phyloP scores from a whole-genome alignment of 2,329 filamentous ascomycete genomes.

The Fusarium annulatum region DNA sequence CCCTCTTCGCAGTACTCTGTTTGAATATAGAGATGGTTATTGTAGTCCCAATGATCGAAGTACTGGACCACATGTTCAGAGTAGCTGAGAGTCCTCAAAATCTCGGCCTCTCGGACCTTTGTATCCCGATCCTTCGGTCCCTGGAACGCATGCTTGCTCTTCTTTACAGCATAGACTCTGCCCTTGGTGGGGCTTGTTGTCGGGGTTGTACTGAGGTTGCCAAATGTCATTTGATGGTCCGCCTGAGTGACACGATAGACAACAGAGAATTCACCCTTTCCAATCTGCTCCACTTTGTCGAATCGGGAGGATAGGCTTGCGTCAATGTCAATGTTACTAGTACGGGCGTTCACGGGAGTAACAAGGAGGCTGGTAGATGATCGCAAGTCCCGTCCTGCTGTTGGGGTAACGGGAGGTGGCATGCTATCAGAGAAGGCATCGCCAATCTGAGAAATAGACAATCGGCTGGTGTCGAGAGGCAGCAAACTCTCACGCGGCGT shows the following conservation, averaged over 20 bases:
- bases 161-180: slow-evolving; percentile 91
- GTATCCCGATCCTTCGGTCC: slow-evolving; percentile 83
- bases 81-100: slow-evolving; percentile 79
- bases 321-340: slow-evolving; percentile 77
- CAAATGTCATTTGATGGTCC: slow-evolving; percentile 48
- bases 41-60: slow-evolving; percentile 87
- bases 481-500: slow-evolving; percentile 82
- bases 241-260: slow-evolving; percentile 80
- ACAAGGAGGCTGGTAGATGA: slow-evolving; percentile 68
- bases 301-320: slow-evolving; percentile 79
- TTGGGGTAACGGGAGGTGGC: slow-evolving; percentile 81
- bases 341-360: slow-evolving; percentile 75
- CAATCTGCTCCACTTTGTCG: slow-evolving; percentile 81
- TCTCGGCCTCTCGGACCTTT: slow-evolving; percentile 85
- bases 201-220: slow-evolving; percentile 59
- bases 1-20: slow-evolving; percentile 97
- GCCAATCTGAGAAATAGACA: slow-evolving; percentile 79
- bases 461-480: slow-evolving; percentile 81
- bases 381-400: slow-evolving; percentile 64
- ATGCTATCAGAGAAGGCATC: slow-evolving; percentile 52
- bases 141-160: slow-evolving; percentile 82
- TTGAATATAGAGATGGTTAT: slow-evolving; percentile 91
- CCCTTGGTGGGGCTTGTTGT: slow-evolving; percentile 65
- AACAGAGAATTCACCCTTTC: slow-evolving; percentile 91
- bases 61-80: slow-evolving; percentile 89